Base-by-base conservation (phyloP, 345 rosid species). In the Turritis glabra region DNA sequence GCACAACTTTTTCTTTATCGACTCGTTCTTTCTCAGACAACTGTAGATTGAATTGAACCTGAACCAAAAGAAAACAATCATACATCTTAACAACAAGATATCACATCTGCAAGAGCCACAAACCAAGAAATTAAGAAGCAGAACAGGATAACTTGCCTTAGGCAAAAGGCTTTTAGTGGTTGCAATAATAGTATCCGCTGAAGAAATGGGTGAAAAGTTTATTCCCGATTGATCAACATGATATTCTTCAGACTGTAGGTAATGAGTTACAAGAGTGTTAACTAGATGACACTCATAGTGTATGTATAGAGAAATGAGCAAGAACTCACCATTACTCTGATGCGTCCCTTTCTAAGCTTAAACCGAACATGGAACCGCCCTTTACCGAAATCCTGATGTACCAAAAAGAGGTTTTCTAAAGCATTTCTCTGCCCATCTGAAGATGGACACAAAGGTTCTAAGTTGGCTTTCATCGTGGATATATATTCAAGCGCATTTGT, bases 281-380 rank as follows among this genome's bases (percentile, higher is more conserved):
- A 50, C 7, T 35, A 32, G 33, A 47, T 52, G 10, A 73, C 0
- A 79, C 32, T 33, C 47, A 37, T 44, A 47, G 2, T 15, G 37
- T 11, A 41, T 15, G 37, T 11, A 41, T 3, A 65, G 53, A 63
- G 8, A 37, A 47, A 15, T 60, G 67, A 69, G 58, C 8, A 22
- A 57, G 60, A 40, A 70, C 72, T 37, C 72, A 90, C 98, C 98
- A 86, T 82, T 60, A 84, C 78, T 54, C 91, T 84, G 41, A 95
- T 85, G 1, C 97, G 90, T 43, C 98, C 98, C 82, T 95, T 95
- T 53, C 96, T 85, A 71, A 87, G 89, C 83, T 95, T 95, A 66
- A 90, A 80, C 50, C 91, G 84, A 57, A 81, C 88, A 77, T 83
- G 84, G 40, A 92, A 79, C 81, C 81, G 85, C 74, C 91, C 97